Percentiles rank a stretch among this genome's conserved stretches.
Evolutionary conservation across 345 rosid species (phyloP).

Genomic region (Acer yangbiense): DNA sequence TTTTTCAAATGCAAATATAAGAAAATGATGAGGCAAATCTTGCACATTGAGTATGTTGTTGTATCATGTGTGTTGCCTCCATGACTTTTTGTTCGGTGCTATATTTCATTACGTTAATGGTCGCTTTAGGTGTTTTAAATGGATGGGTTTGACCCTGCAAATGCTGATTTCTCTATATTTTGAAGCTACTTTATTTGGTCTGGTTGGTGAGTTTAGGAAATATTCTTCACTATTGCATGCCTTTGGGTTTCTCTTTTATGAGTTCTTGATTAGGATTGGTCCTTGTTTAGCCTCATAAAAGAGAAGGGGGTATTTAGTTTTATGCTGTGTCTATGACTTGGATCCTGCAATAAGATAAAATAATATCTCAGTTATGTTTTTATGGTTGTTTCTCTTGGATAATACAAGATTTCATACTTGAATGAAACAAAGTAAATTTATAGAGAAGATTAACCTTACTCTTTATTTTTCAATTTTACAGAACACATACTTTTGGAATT

Average conservation of each 20-base stretch:
- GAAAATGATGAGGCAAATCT: too few species aligned
- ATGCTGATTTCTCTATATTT: too few species aligned
- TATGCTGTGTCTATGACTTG: neutral
- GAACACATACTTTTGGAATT: conserved; percentile 60
- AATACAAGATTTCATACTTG: conserved; percentile 1
- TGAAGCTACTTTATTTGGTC: neutral
- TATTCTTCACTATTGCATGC: neutral
- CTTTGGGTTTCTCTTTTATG: neutral
- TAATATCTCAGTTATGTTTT: neutral
- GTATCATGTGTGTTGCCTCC: neutral
- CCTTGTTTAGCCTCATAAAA: neutral
- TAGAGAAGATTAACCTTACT: conserved; percentile 2
- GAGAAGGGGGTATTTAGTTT: neutral
- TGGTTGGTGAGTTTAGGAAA: neutral
- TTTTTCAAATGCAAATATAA: too few species aligned
- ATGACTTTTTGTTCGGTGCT: neutral
- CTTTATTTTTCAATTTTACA: conserved; percentile 34
- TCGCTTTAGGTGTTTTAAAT: too few species aligned
- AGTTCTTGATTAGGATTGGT: neutral
- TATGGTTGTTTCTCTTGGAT: conserved; percentile 3
- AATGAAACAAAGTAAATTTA: neutral
- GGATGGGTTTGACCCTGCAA: too few species aligned
- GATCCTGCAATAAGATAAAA: neutral
- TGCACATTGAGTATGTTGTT: neutral
- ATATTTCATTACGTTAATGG: neutral